phyloP scores from a whole-genome alignment of 768 basidiomycete genomes.

The Boletus vermiculosoides region DNA sequence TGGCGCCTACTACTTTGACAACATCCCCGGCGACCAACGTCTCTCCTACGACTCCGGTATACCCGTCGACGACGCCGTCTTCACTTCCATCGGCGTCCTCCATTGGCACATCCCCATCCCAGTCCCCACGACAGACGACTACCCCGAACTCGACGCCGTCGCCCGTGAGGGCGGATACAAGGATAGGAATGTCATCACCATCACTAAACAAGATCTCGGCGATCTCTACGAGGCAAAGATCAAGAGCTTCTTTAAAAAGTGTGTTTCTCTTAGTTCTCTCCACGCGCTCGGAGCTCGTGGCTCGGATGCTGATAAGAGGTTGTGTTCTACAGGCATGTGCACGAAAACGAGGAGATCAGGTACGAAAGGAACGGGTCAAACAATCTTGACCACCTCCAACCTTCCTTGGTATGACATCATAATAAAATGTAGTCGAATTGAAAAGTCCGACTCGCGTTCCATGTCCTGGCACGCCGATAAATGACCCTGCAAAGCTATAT shows the following conservation, averaged over 20 bases:
- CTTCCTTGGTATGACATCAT: too few relatives aligned
- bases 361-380: too few relatives aligned
- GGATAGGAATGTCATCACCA: conserved; percentile 78
- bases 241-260: conserved; percentile 84
- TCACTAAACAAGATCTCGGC: conserved; percentile 76
- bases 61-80: conserved; percentile 48
- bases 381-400: too few relatives aligned
- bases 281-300: not conserved
- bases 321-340: conserved; percentile 48
- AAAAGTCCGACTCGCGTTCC: too few relatives aligned
- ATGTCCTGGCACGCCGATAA: too few relatives aligned
- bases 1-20: conserved; percentile 74
- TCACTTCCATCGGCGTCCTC: conserved; percentile 61
- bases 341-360: too few relatives aligned
- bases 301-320: not conserved
- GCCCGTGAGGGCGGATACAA: conserved; percentile 74
- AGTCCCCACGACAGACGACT: conserved; percentile 28
- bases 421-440: too few relatives aligned
- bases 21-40: conserved; percentile 78
- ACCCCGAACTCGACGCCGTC: conserved; percentile 57
- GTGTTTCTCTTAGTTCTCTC: conserved; percentile 20
- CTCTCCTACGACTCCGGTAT: conserved; percentile 70
- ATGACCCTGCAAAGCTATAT: too few relatives aligned
- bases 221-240: conserved; percentile 81
- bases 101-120: conserved; percentile 68